Conservation (phyloP, 108 stramenopile genomes). For the Skeletonema menzelii region DNA sequence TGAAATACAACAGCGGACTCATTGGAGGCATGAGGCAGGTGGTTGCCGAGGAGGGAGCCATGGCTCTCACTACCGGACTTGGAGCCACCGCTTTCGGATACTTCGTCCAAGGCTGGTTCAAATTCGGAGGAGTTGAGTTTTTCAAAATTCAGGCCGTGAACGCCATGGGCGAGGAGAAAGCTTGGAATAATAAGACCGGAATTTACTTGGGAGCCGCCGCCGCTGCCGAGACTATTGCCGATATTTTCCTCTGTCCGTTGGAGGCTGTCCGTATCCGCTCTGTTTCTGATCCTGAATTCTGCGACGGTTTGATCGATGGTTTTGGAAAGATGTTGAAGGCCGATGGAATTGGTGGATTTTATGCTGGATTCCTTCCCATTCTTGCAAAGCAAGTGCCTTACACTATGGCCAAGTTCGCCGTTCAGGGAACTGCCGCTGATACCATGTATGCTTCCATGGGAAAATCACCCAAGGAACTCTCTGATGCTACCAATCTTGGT, state of each 20-base stretch:
- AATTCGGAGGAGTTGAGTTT: constrained; percentile 98
- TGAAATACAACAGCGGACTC: constrained; percentile 93
- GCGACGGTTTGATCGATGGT: constrained; percentile 85
- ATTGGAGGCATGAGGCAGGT: constrained; percentile 90
- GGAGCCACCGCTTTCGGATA: constrained; percentile 96
- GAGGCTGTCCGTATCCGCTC: constrained; percentile 98
- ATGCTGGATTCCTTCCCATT: constrained; percentile 95
- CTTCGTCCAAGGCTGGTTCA: constrained; percentile 99
- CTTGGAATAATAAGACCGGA: constrained; percentile 91
- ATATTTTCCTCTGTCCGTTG: constrained; percentile 97
- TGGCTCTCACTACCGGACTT: constrained; percentile 95
- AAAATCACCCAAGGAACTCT: constrained; percentile 64
- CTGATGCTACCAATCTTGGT: constrained; percentile 68
- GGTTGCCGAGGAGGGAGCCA: constrained; percentile 93
- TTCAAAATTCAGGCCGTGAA: constrained; percentile 94
- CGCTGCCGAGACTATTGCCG: constrained; percentile 94
- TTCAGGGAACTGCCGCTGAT: constrained; percentile 95
- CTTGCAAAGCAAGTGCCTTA: constrained; percentile 98
- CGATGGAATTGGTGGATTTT: constrained; percentile 94
- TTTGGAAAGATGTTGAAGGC: constrained; percentile 85
- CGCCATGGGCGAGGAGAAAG: constrained; percentile 87
- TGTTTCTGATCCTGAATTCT: constrained; percentile 94
- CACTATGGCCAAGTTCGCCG: constrained; percentile 99
- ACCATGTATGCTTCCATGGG: constrained; percentile 84
- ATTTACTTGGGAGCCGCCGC: constrained; percentile 96